A percentile compares a stretch with the other conserved stretches of the same genome.
Conservation (phyloP, 1,284 basidiomycete species). For the Sporisorium exsertum region DNA sequence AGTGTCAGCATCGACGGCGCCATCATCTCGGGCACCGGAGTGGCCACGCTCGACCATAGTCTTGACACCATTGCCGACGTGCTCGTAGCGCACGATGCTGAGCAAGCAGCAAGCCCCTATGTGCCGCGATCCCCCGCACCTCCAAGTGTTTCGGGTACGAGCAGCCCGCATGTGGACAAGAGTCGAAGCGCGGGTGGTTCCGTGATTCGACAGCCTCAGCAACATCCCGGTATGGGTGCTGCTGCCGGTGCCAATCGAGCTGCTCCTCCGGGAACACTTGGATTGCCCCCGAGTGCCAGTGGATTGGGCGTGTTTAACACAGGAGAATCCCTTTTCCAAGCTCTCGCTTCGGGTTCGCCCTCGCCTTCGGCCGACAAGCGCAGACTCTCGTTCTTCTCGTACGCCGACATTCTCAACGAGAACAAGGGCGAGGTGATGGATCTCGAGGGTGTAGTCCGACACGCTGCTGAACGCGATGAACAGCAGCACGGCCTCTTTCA, state of each 20-base stretch:
- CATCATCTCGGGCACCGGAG: conserved; percentile 59
- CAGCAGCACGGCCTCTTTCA: conserved; percentile 46
- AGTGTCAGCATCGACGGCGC: conserved; percentile 68
- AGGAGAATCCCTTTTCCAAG: conserved; percentile 36
- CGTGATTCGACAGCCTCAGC: conserved; percentile 31
- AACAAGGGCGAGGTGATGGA: conserved; percentile 59
- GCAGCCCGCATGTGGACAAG: conserved; percentile 37
- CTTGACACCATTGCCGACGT: conserved; percentile 63
- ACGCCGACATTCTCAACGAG: conserved; percentile 65
- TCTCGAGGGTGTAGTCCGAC: conserved; percentile 49
- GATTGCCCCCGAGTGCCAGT: conserved; percentile 27
- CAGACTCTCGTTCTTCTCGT: conserved; percentile 64
- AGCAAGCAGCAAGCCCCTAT: conserved; percentile 52
- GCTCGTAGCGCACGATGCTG: conserved; percentile 44
- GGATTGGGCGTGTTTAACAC: conserved; percentile 50
- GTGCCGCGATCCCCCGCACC: conserved; percentile 42
- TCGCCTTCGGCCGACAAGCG: conserved; percentile 54
- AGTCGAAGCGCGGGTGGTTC: conserved; percentile 21
- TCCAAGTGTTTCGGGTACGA: conserved; percentile 21
- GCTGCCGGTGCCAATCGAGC: conserved; percentile 17
- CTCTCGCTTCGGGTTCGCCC: conserved; percentile 43
- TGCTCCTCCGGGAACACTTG: conserved; percentile 21
- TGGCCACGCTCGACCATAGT: conserved; percentile 56
- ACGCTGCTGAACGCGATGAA: conserved; percentile 49
- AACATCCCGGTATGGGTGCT: conserved; percentile 31